Evolutionary conservation across 768 basidiomycete genomes (phyloP).

Genomic region (Myochromella boudieri): DNA sequence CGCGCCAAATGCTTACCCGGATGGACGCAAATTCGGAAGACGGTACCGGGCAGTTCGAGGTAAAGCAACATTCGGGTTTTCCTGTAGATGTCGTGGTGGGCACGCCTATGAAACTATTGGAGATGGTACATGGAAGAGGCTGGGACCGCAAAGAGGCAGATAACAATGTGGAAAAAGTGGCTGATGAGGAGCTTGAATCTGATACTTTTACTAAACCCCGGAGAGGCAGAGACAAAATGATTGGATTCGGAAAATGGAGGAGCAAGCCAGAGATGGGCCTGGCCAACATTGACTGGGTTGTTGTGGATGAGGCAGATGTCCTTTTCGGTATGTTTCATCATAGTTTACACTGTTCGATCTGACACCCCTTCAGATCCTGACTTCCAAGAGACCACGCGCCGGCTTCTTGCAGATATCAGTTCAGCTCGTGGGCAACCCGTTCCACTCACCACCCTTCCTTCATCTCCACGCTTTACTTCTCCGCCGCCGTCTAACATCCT

Average conservation of each 20-base stretch:
- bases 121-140: constrained; percentile 53
- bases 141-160: constrained; percentile 43
- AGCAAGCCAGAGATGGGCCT: constrained; percentile 59
- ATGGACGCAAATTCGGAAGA: constrained; percentile 24
- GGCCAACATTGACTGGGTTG: constrained; percentile 80
- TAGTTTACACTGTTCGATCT: not conserved
- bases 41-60: constrained; percentile 20
- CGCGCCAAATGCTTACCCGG: constrained; percentile 48
- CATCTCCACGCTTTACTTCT: constrained; percentile 1
- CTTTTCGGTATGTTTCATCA: constrained; percentile 64
- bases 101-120: constrained; percentile 63
- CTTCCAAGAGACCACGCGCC: constrained; percentile 72
- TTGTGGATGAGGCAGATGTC: constrained; percentile 91
- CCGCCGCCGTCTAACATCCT: constrained; percentile 18
- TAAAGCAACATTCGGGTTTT: constrained; percentile 17
- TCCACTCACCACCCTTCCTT: constrained; percentile 31
- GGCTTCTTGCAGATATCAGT: constrained; percentile 70
- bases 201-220: constrained; percentile 22
- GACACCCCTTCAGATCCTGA: constrained; percentile 61
- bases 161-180: constrained; percentile 17
- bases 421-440: constrained; percentile 55
- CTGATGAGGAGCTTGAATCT: constrained; percentile 17
- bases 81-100: constrained; percentile 58
- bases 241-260: constrained; percentile 40
- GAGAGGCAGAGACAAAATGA: constrained; percentile 35